Base-by-base conservation (phyloP, 805 yeast species). In the Candida bentonensis region DNA sequence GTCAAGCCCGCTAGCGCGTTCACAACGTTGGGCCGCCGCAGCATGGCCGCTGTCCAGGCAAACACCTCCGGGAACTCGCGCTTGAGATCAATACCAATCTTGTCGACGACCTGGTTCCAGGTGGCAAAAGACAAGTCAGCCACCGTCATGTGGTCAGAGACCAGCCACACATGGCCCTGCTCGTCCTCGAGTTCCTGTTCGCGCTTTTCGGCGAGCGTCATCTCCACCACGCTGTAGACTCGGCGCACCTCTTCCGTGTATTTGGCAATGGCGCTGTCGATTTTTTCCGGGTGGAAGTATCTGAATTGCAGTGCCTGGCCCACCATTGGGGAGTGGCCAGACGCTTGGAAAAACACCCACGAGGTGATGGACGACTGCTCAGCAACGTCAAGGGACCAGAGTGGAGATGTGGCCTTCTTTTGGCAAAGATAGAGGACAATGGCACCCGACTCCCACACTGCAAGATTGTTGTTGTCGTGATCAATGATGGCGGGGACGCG, bases 321-420 rank as follows among this genome's bases (percentile, higher is more conserved):
- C 54, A 88, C 83, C 95, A 88, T 88, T n/a, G 96, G 96, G 0
- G 96, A 95, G 60, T 87, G 96, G 4, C 97, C 96, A 3, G 94
- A 82, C 2, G 96, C 86, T 64, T 88, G 97, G 69, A 88, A 88
- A 57, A 85, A 88, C 30, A 89, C 69, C 96, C 96, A 88, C 4
- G 87, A 76, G 48, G 77, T 72, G 46, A 88, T 85, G 59, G 82
- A 89, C 2, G 88, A 72, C 65, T 86, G 95, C 51, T 85, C 95
- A 13, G 75, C 69, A 44, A 81, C 59, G 56, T 80, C 81, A 44
- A 76, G 79, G 2, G 94, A 78, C 86, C 94, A 89, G 44, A 86
- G 72, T 7, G 83, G 69, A 53, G 89, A 82, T 30, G 69, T 69
- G 4, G 83, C 83, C 49, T 81, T 84, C 55, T 77, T 77, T 49